Base-by-base conservation (phyloP, 192 early-diverging fungal genomes). In the Spizellomyces punctatus region DNA sequence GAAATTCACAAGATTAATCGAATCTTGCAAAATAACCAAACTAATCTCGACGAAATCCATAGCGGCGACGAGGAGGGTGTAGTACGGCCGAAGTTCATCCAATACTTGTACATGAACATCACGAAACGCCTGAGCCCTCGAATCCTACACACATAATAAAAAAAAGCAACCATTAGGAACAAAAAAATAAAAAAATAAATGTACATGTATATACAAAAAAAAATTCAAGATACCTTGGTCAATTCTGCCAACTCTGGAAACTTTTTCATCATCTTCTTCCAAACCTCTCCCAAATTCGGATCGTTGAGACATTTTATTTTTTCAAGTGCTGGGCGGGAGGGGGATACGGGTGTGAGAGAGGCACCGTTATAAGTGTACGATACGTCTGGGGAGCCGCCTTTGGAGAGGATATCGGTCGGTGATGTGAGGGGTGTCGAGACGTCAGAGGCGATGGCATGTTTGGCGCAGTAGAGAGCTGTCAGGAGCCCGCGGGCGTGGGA, bases 231-330 rank as follows among this genome's bases (percentile, higher is more conserved):
- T 12, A 67, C 67, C 66, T 78, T 72, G 10, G 64, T 66, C 14
- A 78, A 41, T 22, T 78, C 77, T 10, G 22, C 62, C 16, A 21
- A 36, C 10, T 78, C 78, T 16, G 78, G 78, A 67, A 79, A 79
- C 74, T 74, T 75, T 58, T 79, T 79, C 17, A 72, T 49, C 61
- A 76, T 17, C 64, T 79, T 70, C 47, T 75, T 79, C 14, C 54
- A 58, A 41, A 72, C 44, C 0, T 61, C 71, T 8, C 45, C 62
- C 3, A 79, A 22, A 6, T 9, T 22, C 5, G 73, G 63, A 58
- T 79, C 78, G 6, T 19, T 54, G 14, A 79, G 42, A 10, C 65
- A 54, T 8, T 45, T 45, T 8, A 79, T 6, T 42, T 50, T 63
- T 68, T 71, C 57, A 0, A 76, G 16, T 21, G 70, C 58, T 48